Evolutionary conservation across 2,329 filamentous ascomycete genomes (phyloP).

Genomic region (Neopestalotiopsis clavispora): DNA sequence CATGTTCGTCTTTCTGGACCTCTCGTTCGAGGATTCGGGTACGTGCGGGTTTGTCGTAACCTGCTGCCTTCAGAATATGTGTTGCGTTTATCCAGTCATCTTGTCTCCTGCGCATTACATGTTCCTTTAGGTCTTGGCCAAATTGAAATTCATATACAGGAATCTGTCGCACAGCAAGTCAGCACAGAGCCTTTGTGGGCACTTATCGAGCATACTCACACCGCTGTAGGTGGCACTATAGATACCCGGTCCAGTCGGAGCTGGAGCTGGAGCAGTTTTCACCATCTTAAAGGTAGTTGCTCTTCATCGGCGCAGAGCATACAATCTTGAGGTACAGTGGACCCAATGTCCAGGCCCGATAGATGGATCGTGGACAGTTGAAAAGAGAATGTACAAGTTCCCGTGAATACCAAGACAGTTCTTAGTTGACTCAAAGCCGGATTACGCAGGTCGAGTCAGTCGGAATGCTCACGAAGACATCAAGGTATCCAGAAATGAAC

Average conservation of each 20-base stretch:
- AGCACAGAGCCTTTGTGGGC: neutral
- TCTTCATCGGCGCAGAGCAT: neutral
- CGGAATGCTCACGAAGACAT: neutral
- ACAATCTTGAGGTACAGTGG: neutral
- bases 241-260: conserved; percentile 50
- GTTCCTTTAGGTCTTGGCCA: conserved; percentile 74
- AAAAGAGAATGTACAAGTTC: neutral
- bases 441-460: neutral
- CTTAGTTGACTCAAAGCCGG: neutral
- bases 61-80: conserved; percentile 95
- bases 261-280: conserved; percentile 40
- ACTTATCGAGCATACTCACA: conserved; percentile 48
- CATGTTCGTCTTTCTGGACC: conserved; percentile 93
- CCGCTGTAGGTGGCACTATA: conserved; percentile 74
- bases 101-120: conserved; percentile 93
- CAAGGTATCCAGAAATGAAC: neutral
- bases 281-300: conserved; percentile 44
- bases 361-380: neutral
- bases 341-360: conserved; percentile 17
- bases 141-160: conserved; percentile 95
- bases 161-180: conserved; percentile 60
- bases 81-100: conserved; percentile 99
- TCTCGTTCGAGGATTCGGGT: conserved; percentile 95
- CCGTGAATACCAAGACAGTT: neutral
- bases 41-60: conserved; percentile 94